phyloP scores from a whole-genome alignment of 768 basidiomycete species.

The Mycena indigotica region DNA sequence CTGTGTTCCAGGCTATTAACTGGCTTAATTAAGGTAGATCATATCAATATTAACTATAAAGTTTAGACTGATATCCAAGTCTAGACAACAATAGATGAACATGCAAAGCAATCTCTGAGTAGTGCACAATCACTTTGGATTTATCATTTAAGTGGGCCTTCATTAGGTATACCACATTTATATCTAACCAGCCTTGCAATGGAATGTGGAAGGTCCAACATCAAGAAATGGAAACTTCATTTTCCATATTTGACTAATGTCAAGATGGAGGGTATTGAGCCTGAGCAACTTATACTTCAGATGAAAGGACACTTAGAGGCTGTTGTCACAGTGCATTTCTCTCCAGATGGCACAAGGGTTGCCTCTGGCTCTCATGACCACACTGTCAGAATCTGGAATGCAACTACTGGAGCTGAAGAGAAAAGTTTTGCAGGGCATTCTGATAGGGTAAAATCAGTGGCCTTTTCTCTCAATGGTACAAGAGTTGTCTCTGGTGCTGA shows the following conservation, averaged over 20 bases:
- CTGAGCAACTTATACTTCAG: background rate
- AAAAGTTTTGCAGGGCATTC: no score
- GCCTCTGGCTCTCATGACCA: conserved; percentile 8
- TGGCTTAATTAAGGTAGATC: background rate
- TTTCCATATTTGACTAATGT: background rate
- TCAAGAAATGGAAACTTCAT: background rate
- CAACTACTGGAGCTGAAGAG: no score
- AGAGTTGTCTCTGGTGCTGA: no score
- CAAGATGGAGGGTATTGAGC: background rate
- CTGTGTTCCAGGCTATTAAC: background rate
- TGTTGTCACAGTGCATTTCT: background rate
- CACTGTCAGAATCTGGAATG: no score
- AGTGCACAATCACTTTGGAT: conserved; percentile 2
- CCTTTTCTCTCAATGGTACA: no score
- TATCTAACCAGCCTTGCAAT: conserved; percentile 3
- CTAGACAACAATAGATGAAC: background rate
- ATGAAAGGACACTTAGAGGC: background rate
- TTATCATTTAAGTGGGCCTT: background rate
- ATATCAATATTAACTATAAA: background rate
- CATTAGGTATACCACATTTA: conserved; percentile 1
- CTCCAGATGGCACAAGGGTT: no score
- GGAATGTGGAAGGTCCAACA: background rate
- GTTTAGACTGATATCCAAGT: background rate
- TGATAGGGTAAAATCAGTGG: no score
- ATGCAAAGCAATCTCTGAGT: background rate